These are phyloP conservation scores for Pezicula radicicola DNA, from an alignment of 2,329 filamentous ascomycete genomes.

Conservation along the genomic window DNA sequence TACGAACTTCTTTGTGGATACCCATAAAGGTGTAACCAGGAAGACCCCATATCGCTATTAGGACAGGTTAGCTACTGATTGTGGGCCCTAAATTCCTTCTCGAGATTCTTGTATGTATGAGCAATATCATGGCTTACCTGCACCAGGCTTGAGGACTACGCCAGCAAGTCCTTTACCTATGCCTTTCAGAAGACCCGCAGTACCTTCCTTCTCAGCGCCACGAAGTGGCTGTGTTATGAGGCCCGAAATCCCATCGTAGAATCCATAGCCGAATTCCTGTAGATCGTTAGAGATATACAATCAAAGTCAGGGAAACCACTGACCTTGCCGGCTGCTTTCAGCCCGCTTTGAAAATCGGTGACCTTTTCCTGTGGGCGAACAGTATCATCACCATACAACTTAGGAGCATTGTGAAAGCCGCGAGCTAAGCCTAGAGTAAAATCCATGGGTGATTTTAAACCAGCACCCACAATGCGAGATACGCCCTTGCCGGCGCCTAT, in stretches of 20 bases:
- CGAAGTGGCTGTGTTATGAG: conserved; percentile 74
- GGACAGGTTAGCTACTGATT: conserved; percentile 4
- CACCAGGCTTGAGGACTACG: conserved; percentile 76
- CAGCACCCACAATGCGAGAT: conserved; percentile 69
- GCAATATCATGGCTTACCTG: conserved; percentile 47
- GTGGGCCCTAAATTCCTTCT: neutral
- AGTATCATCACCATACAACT: conserved; percentile 80
- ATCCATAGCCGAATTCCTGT: conserved; percentile 69
- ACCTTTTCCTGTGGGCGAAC: conserved; percentile 78
- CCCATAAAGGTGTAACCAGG: conserved; percentile 84
- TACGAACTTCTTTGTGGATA: conserved; percentile 73
- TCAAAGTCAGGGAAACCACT: neutral
- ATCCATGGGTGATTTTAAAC: conserved; percentile 79
- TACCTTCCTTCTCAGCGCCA: conserved; percentile 64
- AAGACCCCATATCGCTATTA: conserved; percentile 59
- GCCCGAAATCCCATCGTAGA: conserved; percentile 80
- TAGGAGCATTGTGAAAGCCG: conserved; percentile 85
- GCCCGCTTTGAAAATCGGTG: conserved; percentile 70
- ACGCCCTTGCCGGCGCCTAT: conserved; percentile 66
- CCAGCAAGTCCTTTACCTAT: conserved; percentile 83
- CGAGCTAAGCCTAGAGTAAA: conserved; percentile 78
- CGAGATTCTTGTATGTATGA: neutral
- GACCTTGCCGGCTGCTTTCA: conserved; percentile 72
- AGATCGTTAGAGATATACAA: neutral
- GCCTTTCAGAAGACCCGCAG: conserved; percentile 70